Conservation (phyloP, 2,329 filamentous ascomycete genomes). For the Ophiostoma fasciatum region DNA sequence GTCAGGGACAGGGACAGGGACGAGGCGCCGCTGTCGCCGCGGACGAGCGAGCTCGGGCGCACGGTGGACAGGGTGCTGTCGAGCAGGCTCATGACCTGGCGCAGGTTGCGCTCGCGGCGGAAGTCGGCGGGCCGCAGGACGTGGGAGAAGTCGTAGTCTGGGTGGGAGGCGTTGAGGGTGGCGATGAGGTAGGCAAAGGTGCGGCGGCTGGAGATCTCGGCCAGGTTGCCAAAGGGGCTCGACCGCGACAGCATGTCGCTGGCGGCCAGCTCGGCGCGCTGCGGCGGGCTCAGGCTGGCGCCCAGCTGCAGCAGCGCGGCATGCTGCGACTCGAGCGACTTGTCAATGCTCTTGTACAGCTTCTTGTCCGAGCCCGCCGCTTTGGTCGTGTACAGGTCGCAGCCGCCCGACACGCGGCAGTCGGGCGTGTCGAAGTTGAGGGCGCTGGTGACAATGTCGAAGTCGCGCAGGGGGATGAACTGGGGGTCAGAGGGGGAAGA, state of each 20-base stretch:
- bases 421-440: slow-evolving; percentile 94
- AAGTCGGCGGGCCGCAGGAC: slow-evolving; percentile 83
- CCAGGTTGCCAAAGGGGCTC: slow-evolving; percentile 83
- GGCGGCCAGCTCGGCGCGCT: slow-evolving; percentile 53
- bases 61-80: slow-evolving; percentile 81
- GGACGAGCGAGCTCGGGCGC: slow-evolving; percentile 43
- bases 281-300: slow-evolving; percentile 72
- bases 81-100: slow-evolving; percentile 71
- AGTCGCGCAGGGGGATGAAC: slow-evolving; percentile 84
- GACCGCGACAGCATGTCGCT: slow-evolving; percentile 66
- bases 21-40: slow-evolving; percentile 22
- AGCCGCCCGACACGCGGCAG: slow-evolving; percentile 81
- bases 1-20: too few species aligned
- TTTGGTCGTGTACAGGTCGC: slow-evolving; percentile 95
- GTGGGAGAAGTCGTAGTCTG: slow-evolving; percentile 94
- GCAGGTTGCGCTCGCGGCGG: slow-evolving; percentile 64
- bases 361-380: slow-evolving; percentile 93
- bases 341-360: slow-evolving; percentile 88
- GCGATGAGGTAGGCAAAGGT: slow-evolving; percentile 95
- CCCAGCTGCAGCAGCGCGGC: slow-evolving; percentile 75
- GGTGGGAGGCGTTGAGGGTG: slow-evolving; percentile 87
- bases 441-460: slow-evolving; percentile 81
- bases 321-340: slow-evolving; percentile 81
- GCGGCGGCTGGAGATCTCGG: slow-evolving; percentile 73
- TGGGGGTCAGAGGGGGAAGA: slow-evolving; percentile 61